phyloP scores from a whole-genome alignment of 75 land plant species.

The Azolla pinnata region DNA sequence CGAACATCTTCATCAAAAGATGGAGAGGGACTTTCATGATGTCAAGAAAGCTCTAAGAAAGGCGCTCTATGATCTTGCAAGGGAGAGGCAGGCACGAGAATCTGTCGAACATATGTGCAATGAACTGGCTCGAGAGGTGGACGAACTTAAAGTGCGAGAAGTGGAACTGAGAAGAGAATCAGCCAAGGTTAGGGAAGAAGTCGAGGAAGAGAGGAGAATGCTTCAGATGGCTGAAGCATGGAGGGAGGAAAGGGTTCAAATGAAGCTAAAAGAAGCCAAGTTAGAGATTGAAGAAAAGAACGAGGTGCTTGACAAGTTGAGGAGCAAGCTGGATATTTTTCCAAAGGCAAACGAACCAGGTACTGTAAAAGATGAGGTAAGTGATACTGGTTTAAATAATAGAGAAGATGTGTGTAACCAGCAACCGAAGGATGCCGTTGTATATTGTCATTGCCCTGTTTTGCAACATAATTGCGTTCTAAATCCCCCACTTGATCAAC shows the following conservation, averaged over 20 bases:
- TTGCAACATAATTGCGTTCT: too few relatives aligned
- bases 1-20: constrained; percentile 51
- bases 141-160: constrained; percentile 58
- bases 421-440: too few relatives aligned
- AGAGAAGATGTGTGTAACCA: too few relatives aligned
- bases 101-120: constrained; percentile 68
- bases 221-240: constrained; percentile 84
- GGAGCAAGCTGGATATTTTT: constrained; percentile 57
- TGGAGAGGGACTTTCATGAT: constrained; percentile 50
- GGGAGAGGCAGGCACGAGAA: constrained; percentile 64
- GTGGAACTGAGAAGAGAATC: constrained; percentile 69
- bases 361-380: too few relatives aligned
- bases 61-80: constrained; percentile 54
- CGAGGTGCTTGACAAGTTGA: constrained; percentile 59
- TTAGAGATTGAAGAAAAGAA: constrained; percentile 78
- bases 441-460: too few relatives aligned
- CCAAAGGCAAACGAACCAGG: constrained; percentile 25
- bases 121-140: constrained; percentile 67
- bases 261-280: constrained; percentile 80
- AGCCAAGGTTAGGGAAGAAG: constrained; percentile 58
- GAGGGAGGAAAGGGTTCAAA: constrained; percentile 89
- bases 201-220: constrained; percentile 89
- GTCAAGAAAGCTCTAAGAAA: constrained; percentile 37
- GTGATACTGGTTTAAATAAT: too few relatives aligned
- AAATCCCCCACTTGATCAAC: too few relatives aligned